These are phyloP conservation scores for Diaporthe caulivora DNA, from an alignment of 2,329 filamentous ascomycete genomes.

Conservation along the genomic window DNA sequence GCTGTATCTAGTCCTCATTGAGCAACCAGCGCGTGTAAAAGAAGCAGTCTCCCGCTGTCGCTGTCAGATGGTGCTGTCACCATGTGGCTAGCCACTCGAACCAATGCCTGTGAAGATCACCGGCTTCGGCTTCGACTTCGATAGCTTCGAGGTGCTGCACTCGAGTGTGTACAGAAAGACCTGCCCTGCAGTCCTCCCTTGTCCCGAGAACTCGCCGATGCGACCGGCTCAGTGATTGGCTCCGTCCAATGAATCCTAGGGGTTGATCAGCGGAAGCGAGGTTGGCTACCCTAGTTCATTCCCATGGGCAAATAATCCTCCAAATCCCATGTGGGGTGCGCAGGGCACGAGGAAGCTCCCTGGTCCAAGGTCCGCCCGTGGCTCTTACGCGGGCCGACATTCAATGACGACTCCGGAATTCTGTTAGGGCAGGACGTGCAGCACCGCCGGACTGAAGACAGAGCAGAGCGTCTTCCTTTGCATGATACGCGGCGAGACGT, in stretches of 20 bases:
- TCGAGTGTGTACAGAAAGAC: background rate
- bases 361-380: background rate
- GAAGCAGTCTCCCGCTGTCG: conserved; percentile 20
- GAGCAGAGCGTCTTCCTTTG: background rate
- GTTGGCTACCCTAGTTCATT: conserved; percentile 28
- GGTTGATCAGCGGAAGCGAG: conserved; percentile 35
- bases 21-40: conserved; percentile 35
- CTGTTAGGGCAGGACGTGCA: background rate
- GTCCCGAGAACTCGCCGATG: conserved; percentile 29
- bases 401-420: background rate
- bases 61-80: conserved; percentile 29
- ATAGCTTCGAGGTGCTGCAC: background rate
- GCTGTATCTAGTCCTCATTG: conserved; percentile 20
- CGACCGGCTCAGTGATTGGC: conserved; percentile 2
- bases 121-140: background rate
- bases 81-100: conserved; percentile 15
- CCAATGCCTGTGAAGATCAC: conserved; percentile 15
- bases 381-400: conserved; percentile 3
- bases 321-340: conserved; percentile 25
- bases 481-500: background rate
- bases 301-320: conserved; percentile 26
- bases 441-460: background rate
- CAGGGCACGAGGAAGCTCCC: background rate
- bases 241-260: conserved; percentile 14
- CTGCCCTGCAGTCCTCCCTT: conserved; percentile 30